A percentile compares a stretch with the other conserved stretches of the same genome.
phyloP scores from a whole-genome alignment of 2,329 filamentous ascomycete genomes.

The Colletotrichum euphorbiae region DNA sequence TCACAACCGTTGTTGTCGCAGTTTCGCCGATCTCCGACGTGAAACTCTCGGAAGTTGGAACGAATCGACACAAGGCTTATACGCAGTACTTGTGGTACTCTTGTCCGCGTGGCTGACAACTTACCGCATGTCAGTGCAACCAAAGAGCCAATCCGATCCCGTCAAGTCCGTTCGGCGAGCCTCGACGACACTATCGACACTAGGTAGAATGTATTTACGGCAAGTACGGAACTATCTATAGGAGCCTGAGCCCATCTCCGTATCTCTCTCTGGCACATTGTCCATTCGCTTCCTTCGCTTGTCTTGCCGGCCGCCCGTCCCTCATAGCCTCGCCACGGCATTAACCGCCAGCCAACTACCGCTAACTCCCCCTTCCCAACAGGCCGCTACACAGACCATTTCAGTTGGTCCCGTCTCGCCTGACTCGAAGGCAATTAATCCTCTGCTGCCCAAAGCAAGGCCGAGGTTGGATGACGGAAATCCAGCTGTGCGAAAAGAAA shows the following conservation, averaged over 20 bases:
- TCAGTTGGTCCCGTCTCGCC: neutral
- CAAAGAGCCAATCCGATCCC: constrained; percentile 16
- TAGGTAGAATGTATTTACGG: neutral
- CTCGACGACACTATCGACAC: constrained; percentile 11
- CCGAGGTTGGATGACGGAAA: neutral
- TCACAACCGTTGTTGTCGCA: constrained; percentile 21
- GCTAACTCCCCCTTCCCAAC: constrained; percentile 8
- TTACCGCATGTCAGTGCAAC: constrained; percentile 15
- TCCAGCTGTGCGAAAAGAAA: neutral
- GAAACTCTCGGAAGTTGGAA: constrained; percentile 24
- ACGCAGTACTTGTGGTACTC: neutral
- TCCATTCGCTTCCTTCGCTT: too few relatives aligned
- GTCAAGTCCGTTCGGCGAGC: constrained; percentile 14
- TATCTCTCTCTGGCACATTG: too few relatives aligned
- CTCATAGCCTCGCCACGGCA: constrained; percentile 3
- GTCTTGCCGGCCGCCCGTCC: too few relatives aligned
- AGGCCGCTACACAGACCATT: neutral
- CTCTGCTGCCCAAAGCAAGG: constrained; percentile 11
- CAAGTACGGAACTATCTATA: neutral
- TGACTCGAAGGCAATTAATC: constrained; percentile 27
- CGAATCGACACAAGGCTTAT: neutral
- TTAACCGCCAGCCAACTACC: neutral
- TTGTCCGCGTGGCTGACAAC: constrained; percentile 3
- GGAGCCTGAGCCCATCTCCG: neutral
- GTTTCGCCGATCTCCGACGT: constrained; percentile 21